Evolutionary conservation across 2,329 filamentous ascomycete species (phyloP).

Genomic region (Leptographium wingfieldii): DNA sequence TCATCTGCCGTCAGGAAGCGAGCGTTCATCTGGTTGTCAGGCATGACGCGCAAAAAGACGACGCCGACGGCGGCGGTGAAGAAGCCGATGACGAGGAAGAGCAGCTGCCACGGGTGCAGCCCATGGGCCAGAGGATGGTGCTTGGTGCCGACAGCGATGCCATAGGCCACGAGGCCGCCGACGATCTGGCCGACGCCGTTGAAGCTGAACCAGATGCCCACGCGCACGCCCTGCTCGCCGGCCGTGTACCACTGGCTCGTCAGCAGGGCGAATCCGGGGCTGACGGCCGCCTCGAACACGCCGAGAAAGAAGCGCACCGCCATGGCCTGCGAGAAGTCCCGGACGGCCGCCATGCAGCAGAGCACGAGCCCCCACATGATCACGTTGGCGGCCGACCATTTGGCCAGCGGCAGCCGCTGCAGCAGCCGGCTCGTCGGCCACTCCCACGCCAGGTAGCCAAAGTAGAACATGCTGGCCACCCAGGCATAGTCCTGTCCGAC

Average conservation of each 20-base stretch:
- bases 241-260: constrained; percentile 64
- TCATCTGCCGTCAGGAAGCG: constrained; percentile 43
- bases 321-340: constrained; percentile 47
- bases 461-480: constrained; percentile 39
- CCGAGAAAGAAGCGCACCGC: constrained; percentile 57
- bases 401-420: constrained; percentile 50
- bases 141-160: constrained; percentile 35
- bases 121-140: constrained; percentile 17
- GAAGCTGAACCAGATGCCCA: constrained; percentile 57
- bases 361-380: constrained; percentile 48
- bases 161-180: constrained; percentile 26
- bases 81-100: constrained; percentile 41
- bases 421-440: constrained; percentile 54
- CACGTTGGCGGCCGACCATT: constrained; percentile 52
- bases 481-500: constrained; percentile 33
- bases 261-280: constrained; percentile 55
- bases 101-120: constrained; percentile 51
- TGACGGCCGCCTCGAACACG: constrained; percentile 55
- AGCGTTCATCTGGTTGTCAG: constrained; percentile 27
- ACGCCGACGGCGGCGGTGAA: constrained; percentile 35
- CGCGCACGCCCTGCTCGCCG: constrained; percentile 50
- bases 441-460: constrained; percentile 41
- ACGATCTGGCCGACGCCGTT: constrained; percentile 26
- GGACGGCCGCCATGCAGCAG: constrained; percentile 48
- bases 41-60: constrained; percentile 36